Conservation (phyloP, 1,284 basidiomycete genomes). For the Fistulinella staudtii region DNA sequence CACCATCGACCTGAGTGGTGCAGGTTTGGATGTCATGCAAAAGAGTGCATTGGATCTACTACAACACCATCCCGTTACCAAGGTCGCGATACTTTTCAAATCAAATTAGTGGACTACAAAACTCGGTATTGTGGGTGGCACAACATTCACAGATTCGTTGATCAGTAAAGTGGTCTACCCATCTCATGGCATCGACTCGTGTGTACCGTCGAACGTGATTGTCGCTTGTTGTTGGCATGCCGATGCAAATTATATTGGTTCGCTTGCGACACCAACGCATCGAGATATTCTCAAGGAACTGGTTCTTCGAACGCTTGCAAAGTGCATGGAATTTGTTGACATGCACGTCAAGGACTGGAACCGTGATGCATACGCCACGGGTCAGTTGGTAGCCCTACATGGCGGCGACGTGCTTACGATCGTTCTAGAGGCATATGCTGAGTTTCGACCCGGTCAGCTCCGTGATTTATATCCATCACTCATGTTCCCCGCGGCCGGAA, state of each 20-base stretch:
- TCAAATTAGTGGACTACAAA: constrained; percentile 35
- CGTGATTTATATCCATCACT: constrained; percentile 10
- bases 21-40: constrained; percentile 12
- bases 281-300: constrained; percentile 6
- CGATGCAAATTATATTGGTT: constrained; percentile 4
- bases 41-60: constrained; percentile 11
- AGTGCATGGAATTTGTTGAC: constrained; percentile 11
- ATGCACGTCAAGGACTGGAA: constrained; percentile 15
- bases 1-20: constrained; percentile 9
- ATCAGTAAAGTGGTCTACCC: constrained; percentile 35
- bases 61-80: constrained; percentile 8
- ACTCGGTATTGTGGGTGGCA: constrained; percentile 25
- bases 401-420: not conserved
- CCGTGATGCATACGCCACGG: constrained; percentile 6
- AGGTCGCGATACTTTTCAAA: constrained; percentile 35
- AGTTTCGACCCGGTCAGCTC: constrained; percentile 14
- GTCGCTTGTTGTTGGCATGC: constrained; percentile 7
- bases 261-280: not conserved
- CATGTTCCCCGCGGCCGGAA: constrained; percentile 9
- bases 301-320: constrained; percentile 15
- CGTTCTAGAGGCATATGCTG: constrained; percentile 11
- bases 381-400: not conserved
- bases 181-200: constrained; percentile 29
- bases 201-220: constrained; percentile 19
- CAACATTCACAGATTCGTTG: constrained; percentile 34